phyloP scores from a whole-genome alignment of 2,329 filamentous ascomycete genomes.

The Fusarium sp. region DNA sequence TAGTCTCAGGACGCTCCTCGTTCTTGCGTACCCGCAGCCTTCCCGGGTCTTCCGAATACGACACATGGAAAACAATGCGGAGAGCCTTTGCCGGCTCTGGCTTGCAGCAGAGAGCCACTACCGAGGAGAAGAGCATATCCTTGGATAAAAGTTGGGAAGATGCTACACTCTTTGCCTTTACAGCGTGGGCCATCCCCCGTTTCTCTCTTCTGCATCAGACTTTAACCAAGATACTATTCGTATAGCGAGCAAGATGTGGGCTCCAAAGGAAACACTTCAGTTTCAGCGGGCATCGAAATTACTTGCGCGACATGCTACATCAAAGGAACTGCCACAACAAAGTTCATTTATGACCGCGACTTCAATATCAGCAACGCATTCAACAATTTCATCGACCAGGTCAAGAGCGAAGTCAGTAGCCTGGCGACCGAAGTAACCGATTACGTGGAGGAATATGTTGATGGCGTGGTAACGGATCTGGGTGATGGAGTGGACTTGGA shows the following conservation, averaged over 20 bases:
- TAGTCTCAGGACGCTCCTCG: background rate
- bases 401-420: background rate
- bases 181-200: too few species aligned
- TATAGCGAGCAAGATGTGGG: background rate
- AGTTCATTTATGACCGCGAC: background rate
- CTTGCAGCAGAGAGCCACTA: background rate
- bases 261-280: background rate
- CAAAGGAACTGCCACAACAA: background rate
- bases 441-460: conserved; percentile 15
- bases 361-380: background rate
- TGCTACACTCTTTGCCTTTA: background rate
- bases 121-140: background rate
- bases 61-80: background rate
- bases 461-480: background rate
- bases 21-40: background rate
- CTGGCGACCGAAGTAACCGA: background rate
- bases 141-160: background rate
- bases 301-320: background rate
- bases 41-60: background rate
- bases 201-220: background rate
- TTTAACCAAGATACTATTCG: background rate
- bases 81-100: background rate
- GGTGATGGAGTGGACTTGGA: conserved; percentile 19
- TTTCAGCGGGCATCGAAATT: background rate
- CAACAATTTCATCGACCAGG: background rate